Evolutionary conservation across 2,329 filamentous ascomycete genomes (phyloP), one percentile per base, ranked within the genome.

Genomic region (Fonsecaea erecta): DNA sequence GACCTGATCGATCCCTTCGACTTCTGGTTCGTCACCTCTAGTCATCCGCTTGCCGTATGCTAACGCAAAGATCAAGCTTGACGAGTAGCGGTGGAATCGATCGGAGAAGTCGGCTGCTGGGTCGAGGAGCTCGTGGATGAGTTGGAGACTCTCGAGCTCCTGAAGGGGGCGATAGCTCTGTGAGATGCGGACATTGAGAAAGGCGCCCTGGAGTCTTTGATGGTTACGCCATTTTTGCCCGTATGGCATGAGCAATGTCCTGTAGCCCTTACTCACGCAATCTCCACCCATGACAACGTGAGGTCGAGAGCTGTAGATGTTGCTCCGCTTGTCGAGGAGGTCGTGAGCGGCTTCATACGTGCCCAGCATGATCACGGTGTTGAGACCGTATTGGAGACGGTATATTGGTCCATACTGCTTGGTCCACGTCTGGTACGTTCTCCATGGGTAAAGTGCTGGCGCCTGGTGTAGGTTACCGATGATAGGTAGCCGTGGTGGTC

Each of bases 381-480:
- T 67, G 0, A 70, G 67, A 0, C 76, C 78, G 18, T 74, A 63
- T 51, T 75, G 75, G 28, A 78, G 60, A 9, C 72, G 72, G 18
- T 78, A 54, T 16, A 79, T 73, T 1, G 76, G 74, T 0, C 78
- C 78, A 65, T 79, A 77, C 4, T 63, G 61, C 12, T 73, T 57
- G 9, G 69, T 68, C 74, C 77, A 80, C 54, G 73, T 37, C 28
- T 75, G 68, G 69, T 72, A 75, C 46, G 71, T 71, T 5, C 73
- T 56, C 66, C 74, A 71, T 0, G 73, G 68, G 2, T 74, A 71
- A 21, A 73, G 75, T 43, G 68, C 71, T 1, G 77, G 76, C 16
- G 80, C 74, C 56, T 78, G 75, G 30, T 77, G 75, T 6, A 85
- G 70, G 54, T 85, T 85, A 2, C 84, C 84, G 8, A 85, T 71